Percentiles rank a stretch among this genome's conserved stretches.
Conservation (phyloP, 352 stramenopile species). For the Phytophthora capsici region DNA sequence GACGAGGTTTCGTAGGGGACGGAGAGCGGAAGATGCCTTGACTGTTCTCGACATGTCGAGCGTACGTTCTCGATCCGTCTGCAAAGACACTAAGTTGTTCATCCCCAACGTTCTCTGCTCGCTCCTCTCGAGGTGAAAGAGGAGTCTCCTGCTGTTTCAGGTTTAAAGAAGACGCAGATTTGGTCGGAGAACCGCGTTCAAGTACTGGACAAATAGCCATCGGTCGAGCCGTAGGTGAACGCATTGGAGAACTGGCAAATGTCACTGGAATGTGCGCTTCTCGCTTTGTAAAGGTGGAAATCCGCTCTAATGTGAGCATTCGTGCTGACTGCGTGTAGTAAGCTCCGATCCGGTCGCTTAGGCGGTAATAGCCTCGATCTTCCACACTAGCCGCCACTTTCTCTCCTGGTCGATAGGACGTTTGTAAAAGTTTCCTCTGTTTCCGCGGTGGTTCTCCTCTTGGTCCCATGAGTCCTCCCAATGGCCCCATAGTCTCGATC, state of each 20-base stretch:
- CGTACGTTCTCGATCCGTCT: conserved; percentile 62
- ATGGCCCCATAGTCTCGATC: conserved; percentile 69
- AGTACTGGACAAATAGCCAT: conserved; percentile 66
- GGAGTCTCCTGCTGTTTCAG: conserved; percentile 7
- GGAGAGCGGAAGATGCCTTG: conserved; percentile 61
- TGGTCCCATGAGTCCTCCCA: conserved; percentile 68
- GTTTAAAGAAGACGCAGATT: conserved; percentile 6
- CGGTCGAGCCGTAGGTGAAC: conserved; percentile 46
- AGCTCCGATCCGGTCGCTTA: conserved; percentile 83
- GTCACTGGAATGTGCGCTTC: conserved; percentile 57
- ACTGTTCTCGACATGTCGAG: conserved; percentile 71
- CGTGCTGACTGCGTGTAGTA: conserved; percentile 78
- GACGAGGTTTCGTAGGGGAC: conserved; percentile 50
- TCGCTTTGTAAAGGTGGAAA: conserved; percentile 68
- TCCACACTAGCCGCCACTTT: conserved; percentile 43
- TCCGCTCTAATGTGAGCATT: conserved; percentile 69
- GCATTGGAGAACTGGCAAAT: conserved; percentile 41
- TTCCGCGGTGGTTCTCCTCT: conserved; percentile 39
- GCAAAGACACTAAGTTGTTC: conserved; percentile 57
- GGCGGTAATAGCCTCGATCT: conserved; percentile 75
- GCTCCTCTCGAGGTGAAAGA: conserved; percentile 22
- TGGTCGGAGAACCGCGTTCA: conserved; percentile 41
- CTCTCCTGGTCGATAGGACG: conserved; percentile 17
- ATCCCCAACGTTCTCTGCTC: conserved; percentile 4
- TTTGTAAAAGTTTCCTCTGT: conserved; percentile 37